A percentile compares a stretch with the other conserved stretches of the same genome.
Conservation (phyloP, 2,329 filamentous ascomycete species). For the Colletotrichum coccodes region DNA sequence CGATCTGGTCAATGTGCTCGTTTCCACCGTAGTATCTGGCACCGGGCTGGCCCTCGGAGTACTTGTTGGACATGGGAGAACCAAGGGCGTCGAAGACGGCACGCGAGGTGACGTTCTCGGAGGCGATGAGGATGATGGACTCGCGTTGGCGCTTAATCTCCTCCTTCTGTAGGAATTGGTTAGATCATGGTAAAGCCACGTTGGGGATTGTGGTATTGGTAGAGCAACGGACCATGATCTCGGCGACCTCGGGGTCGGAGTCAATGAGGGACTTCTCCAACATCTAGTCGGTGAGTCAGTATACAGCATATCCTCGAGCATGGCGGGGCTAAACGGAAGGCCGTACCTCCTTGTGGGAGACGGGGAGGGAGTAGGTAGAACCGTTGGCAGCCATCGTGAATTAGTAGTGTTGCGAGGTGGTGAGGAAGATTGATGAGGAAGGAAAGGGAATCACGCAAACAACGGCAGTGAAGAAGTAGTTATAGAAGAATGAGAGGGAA, state of each 20-base stretch:
- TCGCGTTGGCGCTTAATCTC: slow-evolving; percentile 98
- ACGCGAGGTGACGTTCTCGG: slow-evolving; percentile 98
- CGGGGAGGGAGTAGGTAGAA: slow-evolving; percentile 62
- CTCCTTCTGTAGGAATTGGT: slow-evolving; percentile 69
- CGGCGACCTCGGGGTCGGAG: slow-evolving; percentile 91
- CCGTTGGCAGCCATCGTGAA: slow-evolving; percentile 52
- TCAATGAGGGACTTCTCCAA: slow-evolving; percentile 95
- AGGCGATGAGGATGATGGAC: slow-evolving; percentile 98
- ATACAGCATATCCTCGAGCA: slow-evolving; percentile 40
- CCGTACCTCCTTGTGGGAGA: slow-evolving; percentile 65
- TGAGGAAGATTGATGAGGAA: background rate
- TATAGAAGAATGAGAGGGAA: slow-evolving; percentile 14
- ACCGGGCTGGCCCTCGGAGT: slow-evolving; percentile 98
- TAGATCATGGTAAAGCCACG: slow-evolving; percentile 4
- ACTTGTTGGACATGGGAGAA: slow-evolving; percentile 97
- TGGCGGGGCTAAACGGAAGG: slow-evolving; percentile 7
- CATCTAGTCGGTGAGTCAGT: slow-evolving; percentile 68
- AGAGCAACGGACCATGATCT: slow-evolving; percentile 85
- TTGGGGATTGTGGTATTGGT: background rate
- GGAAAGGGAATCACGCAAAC: slow-evolving; percentile 25
- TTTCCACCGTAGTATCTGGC: slow-evolving; percentile 99
- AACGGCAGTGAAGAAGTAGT: slow-evolving; percentile 27
- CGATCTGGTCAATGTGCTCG: slow-evolving; percentile 97
- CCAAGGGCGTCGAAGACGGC: slow-evolving; percentile 98
- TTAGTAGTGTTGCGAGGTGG: slow-evolving; percentile 15